Percentiles rank a stretch among this genome's conserved stretches.
phyloP scores from a whole-genome alignment of 495 filamentous ascomycete species.

The Penicillium bialowiezense region DNA sequence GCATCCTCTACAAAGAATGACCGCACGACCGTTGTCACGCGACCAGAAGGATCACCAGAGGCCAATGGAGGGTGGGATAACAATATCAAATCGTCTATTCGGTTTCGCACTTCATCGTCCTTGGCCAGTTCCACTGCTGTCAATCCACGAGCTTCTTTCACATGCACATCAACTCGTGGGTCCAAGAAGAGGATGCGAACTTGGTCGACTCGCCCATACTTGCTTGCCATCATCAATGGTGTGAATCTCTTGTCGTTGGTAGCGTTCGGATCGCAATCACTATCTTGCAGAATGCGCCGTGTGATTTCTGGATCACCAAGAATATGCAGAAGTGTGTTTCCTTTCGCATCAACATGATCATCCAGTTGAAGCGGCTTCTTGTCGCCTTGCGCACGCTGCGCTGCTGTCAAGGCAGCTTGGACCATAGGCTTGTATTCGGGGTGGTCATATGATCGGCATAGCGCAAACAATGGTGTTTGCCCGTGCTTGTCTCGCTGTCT shows the following conservation, averaged over 20 bases:
- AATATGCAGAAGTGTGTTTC: conserved; percentile 92
- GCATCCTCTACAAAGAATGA: conserved; percentile 98
- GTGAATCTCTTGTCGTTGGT: conserved; percentile 96
- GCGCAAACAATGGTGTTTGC: conserved; percentile 91
- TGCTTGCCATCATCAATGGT: conserved; percentile 97
- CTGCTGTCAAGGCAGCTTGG: conserved; percentile 68
- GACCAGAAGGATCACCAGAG: conserved; percentile 59
- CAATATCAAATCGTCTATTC: conserved; percentile 89
- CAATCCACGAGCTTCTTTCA: conserved; percentile 83
- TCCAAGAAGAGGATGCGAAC: conserved; percentile 86
- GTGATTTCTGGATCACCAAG: conserved; percentile 82
- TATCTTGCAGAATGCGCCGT: conserved; percentile 68
- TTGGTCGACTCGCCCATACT: conserved; percentile 92
- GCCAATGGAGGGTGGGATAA: conserved; percentile 61
- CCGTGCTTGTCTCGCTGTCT: conserved; percentile 89
- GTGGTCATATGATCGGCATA: conserved; percentile 95
- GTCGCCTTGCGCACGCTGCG: conserved; percentile 72
- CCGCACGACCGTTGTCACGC: conserved; percentile 91
- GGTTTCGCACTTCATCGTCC: conserved; percentile 94
- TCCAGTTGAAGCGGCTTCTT: conserved; percentile 80
- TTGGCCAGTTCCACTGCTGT: conserved; percentile 97
- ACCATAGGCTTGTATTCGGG: conserved; percentile 84
- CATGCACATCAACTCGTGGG: conserved; percentile 76
- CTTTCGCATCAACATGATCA: conserved; percentile 87
- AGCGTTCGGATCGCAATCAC: conserved; percentile 92